phyloP scores from a whole-genome alignment of 2,329 filamentous ascomycete species.

The Aureobasidium pullulans region DNA sequence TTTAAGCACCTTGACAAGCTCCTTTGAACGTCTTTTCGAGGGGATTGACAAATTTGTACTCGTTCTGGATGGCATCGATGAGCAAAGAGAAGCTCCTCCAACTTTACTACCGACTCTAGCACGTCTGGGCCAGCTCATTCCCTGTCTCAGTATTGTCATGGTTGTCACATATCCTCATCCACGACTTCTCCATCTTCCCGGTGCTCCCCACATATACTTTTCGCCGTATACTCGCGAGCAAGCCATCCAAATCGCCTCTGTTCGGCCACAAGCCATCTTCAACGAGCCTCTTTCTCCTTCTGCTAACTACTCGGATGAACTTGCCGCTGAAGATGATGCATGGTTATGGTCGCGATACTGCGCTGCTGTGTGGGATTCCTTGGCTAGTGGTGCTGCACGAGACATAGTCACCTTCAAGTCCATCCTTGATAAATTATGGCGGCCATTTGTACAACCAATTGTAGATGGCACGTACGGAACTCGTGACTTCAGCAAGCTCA shows the following conservation, averaged over 20 bases:
- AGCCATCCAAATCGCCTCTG: constrained; percentile 68
- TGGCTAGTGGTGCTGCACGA: constrained; percentile 71
- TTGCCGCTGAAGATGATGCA: constrained; percentile 50
- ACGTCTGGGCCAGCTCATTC: constrained; percentile 72
- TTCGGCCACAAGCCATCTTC: constrained; percentile 44
- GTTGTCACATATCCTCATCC: constrained; percentile 67
- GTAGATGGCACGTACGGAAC: constrained; percentile 63
- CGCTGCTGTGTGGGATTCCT: constrained; percentile 76
- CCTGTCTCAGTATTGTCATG: constrained; percentile 67
- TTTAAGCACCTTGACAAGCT: constrained; percentile 65
- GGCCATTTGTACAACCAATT: constrained; percentile 73
- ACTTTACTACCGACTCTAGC: constrained; percentile 76
- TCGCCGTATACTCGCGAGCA: constrained; percentile 76
- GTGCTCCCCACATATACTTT: constrained; percentile 73
- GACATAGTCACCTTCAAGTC: constrained; percentile 67
- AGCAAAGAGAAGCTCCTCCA: constrained; percentile 68
- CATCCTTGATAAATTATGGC: constrained; percentile 72
- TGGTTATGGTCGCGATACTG: constrained; percentile 77
- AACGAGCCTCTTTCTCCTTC: constrained; percentile 26
- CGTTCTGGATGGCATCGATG: constrained; percentile 82
- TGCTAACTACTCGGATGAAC: constrained; percentile 41
- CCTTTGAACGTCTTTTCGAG: constrained; percentile 59
- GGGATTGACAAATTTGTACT: constrained; percentile 61
- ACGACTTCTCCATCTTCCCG: constrained; percentile 60
- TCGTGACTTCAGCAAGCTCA: constrained; percentile 75